Evolutionary conservation across 2,329 filamentous ascomycete species (phyloP).

Genomic region (Fusarium circinatum): DNA sequence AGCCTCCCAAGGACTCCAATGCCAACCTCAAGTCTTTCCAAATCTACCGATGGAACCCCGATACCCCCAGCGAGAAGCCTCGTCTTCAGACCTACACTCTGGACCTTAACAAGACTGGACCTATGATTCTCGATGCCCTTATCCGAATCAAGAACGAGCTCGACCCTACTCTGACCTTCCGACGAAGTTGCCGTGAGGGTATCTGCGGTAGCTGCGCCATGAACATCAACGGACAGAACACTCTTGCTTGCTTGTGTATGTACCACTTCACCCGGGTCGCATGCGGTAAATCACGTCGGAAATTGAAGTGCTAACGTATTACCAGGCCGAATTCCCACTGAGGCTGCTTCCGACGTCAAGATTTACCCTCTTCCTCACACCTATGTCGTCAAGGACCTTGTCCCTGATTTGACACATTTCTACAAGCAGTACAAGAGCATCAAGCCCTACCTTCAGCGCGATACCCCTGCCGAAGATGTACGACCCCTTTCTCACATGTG

Average conservation of each 20-base stretch:
- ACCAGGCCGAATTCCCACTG: constrained; percentile 90
- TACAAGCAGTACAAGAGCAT: constrained; percentile 99
- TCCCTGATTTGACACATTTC: constrained; percentile 97
- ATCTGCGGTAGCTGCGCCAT: constrained; percentile 99
- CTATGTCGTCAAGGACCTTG: constrained; percentile 98
- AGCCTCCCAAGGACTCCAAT: constrained; percentile 71
- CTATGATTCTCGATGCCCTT: constrained; percentile 96
- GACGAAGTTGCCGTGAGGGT: constrained; percentile 94
- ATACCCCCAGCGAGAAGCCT: constrained; percentile 91
- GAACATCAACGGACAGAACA: constrained; percentile 99
- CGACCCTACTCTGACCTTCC: constrained; percentile 95
- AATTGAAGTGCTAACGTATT: constrained; percentile 24
- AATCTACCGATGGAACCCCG: constrained; percentile 99
- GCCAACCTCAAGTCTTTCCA: constrained; percentile 92
- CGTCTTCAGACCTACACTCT: constrained; percentile 94
- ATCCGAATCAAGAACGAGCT: constrained; percentile 99
- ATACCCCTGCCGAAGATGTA: constrained; percentile 85
- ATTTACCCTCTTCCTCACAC: constrained; percentile 98
- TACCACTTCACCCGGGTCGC: constrained; percentile 10
- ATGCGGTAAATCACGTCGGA: constrained; percentile 43
- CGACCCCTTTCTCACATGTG: constrained; percentile 21
- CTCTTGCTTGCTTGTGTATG: constrained; percentile 93
- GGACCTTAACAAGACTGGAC: constrained; percentile 98
- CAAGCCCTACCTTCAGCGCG: constrained; percentile 96
- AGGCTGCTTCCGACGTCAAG: constrained; percentile 82